Evolutionary conservation across 2,329 filamentous ascomycete species (phyloP).

Genomic region (Ophiocordyceps camponoti-rufipedis): DNA sequence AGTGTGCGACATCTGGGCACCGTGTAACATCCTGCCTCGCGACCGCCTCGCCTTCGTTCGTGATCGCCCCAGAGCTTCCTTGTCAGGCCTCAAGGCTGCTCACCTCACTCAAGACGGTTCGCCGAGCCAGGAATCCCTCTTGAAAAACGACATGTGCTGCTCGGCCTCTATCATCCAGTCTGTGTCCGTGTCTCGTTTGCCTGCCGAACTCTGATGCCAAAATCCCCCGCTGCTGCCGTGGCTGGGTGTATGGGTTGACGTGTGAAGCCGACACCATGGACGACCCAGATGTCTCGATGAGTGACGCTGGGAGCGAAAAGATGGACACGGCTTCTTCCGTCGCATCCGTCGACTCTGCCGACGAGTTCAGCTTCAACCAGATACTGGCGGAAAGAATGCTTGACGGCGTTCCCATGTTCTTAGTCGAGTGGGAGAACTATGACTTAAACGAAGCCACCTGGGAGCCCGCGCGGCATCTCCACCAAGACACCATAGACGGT

Average conservation of each 20-base stretch:
- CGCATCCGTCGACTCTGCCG: background rate
- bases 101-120: background rate
- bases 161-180: too few species aligned
- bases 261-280: background rate
- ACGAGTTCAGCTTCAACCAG: conserved; percentile 30
- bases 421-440: conserved; percentile 20
- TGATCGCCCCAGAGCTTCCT: too few species aligned
- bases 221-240: background rate
- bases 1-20: background rate
- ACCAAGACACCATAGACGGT: conserved; percentile 15
- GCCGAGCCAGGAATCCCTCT: too few species aligned
- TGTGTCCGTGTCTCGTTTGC: too few species aligned
- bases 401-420: conserved; percentile 10
- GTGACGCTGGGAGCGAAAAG: conserved; percentile 8
- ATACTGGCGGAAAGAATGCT: conserved; percentile 28
- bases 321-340: background rate
- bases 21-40: background rate
- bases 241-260: background rate
- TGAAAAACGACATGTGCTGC: too few species aligned
- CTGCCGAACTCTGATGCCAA: background rate
- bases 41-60: background rate
- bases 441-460: conserved; percentile 21
- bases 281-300: background rate
- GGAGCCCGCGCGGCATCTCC: conserved; percentile 30
- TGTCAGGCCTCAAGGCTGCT: background rate